phyloP scores from a whole-genome alignment of 192 early-diverging fungal species.

The Coemansia guatemalensis region DNA sequence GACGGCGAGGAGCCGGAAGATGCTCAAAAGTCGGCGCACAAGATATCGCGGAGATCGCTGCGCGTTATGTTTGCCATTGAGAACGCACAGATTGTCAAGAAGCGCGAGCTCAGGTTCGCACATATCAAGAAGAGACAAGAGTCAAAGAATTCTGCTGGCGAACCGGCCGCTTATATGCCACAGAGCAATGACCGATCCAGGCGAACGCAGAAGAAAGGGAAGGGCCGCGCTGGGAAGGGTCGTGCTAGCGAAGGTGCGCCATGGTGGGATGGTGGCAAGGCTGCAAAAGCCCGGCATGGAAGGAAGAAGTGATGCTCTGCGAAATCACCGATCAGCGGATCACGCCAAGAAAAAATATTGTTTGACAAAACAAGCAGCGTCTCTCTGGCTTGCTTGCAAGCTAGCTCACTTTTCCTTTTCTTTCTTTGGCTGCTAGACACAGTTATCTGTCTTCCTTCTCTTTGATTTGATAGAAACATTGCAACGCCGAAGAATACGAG shows the following conservation, averaged over 20 bases:
- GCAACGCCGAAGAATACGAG: neutral
- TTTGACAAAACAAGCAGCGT: neutral
- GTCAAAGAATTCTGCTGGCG: slow-evolving; percentile 7
- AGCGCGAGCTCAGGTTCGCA: slow-evolving; percentile 56
- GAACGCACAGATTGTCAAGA: slow-evolving; percentile 76
- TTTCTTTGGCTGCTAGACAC: neutral
- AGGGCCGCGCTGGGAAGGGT: slow-evolving; percentile 15
- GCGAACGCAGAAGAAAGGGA: neutral
- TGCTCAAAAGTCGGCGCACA: slow-evolving; percentile 23
- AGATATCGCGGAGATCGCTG: slow-evolving; percentile 43
- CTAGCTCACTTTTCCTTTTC: neutral
- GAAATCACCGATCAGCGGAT: slow-evolving; percentile 3
- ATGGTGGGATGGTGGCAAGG: slow-evolving; percentile 16
- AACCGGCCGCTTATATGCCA: neutral
- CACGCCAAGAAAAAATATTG: slow-evolving; percentile 1
- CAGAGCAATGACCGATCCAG: neutral
- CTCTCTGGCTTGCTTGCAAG: neutral
- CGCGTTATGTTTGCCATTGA: slow-evolving; percentile 89
- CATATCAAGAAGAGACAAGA: slow-evolving; percentile 11
- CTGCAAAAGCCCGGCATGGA: slow-evolving; percentile 5
- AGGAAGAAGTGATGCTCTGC: slow-evolving; percentile 5
- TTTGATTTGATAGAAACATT: neutral
- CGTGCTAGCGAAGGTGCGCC: slow-evolving; percentile 12
- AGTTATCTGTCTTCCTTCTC: neutral
- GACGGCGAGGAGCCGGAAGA: slow-evolving; percentile 15